phyloP scores from a whole-genome alignment of 371 early-diverging fungal genomes.

The Gilbertella persicaria region DNA sequence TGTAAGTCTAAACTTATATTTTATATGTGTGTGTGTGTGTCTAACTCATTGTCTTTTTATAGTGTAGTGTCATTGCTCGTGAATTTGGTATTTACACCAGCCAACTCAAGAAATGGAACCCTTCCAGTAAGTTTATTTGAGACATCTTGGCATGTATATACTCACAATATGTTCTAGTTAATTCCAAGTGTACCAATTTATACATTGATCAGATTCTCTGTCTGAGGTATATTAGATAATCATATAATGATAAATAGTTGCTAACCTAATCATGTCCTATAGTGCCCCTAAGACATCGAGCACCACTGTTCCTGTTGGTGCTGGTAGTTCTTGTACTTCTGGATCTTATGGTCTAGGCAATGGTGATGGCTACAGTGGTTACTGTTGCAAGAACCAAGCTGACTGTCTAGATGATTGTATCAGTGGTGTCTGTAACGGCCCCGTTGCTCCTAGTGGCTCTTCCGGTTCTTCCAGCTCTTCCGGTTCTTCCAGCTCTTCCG shows the following conservation, averaged over 20 bases:
- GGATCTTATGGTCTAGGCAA: conserved; percentile 13
- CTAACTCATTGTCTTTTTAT: background rate
- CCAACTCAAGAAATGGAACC: conserved; percentile 28
- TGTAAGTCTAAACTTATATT: no score
- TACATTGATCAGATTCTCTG: conserved; percentile 28
- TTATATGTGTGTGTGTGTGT: no score
- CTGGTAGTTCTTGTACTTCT: conserved; percentile 7
- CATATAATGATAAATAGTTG: background rate
- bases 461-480: conserved; percentile 1
- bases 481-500: background rate
- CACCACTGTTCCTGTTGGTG: background rate
- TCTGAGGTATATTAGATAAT: conserved; percentile 19
- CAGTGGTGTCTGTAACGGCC: conserved; percentile 14
- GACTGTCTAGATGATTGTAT: conserved; percentile 15
- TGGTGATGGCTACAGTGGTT: conserved; percentile 14
- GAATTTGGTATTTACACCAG: conserved; percentile 18
- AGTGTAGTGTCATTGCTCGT: conserved; percentile 29
- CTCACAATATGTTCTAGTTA: conserved; percentile 12
- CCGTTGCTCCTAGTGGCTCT: conserved; percentile 1
- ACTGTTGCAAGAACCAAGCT: conserved; percentile 15
- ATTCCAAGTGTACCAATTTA: conserved; percentile 28
- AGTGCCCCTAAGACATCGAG: conserved; percentile 20
- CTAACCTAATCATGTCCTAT: background rate
- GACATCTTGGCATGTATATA: background rate
- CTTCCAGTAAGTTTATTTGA: conserved; percentile 20